A percentile compares a stretch with the other conserved stretches of the same genome.
phyloP scores from a whole-genome alignment of 768 basidiomycete genomes.

The Pleurotus platypus region DNA sequence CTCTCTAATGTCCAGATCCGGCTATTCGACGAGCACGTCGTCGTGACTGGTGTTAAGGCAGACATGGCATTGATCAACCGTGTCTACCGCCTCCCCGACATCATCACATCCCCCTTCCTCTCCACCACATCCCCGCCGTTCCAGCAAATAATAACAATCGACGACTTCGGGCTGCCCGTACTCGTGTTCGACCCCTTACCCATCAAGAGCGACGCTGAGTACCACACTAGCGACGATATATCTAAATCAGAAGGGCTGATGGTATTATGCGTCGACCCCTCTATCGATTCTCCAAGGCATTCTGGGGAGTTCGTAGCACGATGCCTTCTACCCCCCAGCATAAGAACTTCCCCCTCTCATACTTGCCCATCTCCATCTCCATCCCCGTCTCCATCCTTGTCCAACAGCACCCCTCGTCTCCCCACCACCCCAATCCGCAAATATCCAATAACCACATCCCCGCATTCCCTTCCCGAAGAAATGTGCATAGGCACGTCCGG shows the following conservation, averaged over 20 bases:
- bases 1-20: constrained; percentile 29
- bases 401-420: not conserved
- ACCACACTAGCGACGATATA: constrained; percentile 12
- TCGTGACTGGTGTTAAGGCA: constrained; percentile 26
- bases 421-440: constrained; percentile 3
- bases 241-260: not conserved
- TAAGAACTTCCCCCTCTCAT: not conserved
- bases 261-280: not conserved
- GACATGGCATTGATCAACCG: constrained; percentile 24
- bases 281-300: not conserved
- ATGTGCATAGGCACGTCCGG: constrained; percentile 41
- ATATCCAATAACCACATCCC: constrained; percentile 19
- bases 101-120: not conserved
- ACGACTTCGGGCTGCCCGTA: constrained; percentile 7
- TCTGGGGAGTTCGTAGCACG: constrained; percentile 2
- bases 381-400: not conserved
- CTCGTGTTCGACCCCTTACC: constrained; percentile 10
- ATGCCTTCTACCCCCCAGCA: not conserved
- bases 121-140: not conserved
- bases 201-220: constrained; percentile 15
- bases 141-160: not conserved
- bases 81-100: constrained; percentile 25
- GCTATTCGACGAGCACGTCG: constrained; percentile 24
- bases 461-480: constrained; percentile 23
- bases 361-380: constrained; percentile 5